These are phyloP conservation scores for Diplodia mutila DNA, from an alignment of 2,329 filamentous ascomycete species.

Conservation along the genomic window DNA sequence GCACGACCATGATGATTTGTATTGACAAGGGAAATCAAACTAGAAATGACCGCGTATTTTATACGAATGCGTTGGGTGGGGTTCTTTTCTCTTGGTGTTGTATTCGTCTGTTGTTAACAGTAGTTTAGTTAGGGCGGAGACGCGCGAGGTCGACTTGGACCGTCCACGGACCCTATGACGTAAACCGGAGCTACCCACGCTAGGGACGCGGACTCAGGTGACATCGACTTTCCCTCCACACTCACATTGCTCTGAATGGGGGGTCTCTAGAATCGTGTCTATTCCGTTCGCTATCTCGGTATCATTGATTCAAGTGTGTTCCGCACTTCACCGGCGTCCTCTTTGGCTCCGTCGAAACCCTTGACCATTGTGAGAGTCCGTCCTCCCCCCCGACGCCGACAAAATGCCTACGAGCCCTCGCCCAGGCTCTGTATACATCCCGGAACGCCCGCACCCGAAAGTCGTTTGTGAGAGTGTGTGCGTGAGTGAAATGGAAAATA, in stretches of 20 bases:
- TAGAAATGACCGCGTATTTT: no score
- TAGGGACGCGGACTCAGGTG: not conserved
- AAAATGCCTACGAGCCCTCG: conserved; percentile 24
- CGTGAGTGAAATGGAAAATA: not conserved
- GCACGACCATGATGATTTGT: no score
- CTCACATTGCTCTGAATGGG: not conserved
- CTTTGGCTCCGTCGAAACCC: conserved; percentile 5
- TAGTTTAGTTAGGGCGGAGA: no score
- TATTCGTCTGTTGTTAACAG: no score
- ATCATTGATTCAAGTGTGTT: conserved; percentile 17
- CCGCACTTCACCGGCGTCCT: conserved; percentile 21
- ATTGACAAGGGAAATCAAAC: no score
- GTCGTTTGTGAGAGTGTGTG: not conserved
- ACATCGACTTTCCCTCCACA: not conserved
- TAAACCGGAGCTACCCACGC: not conserved
- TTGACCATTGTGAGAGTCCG: not conserved
- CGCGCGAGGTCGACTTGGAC: no score
- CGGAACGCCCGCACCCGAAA: conserved; percentile 18
- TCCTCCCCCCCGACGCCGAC: conserved; percentile 17
- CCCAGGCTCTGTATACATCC: conserved; percentile 17
- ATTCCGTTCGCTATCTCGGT: conserved; percentile 21
- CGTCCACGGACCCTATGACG: not conserved
- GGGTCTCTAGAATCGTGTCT: conserved; percentile 17
- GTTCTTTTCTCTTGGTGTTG: no score
- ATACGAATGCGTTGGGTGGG: no score